Evolutionary conservation across 176 grass and related monocot genomes (phyloP), one percentile per base, ranked within the genome.

Genomic region (Triticum dicoccoides): DNA sequence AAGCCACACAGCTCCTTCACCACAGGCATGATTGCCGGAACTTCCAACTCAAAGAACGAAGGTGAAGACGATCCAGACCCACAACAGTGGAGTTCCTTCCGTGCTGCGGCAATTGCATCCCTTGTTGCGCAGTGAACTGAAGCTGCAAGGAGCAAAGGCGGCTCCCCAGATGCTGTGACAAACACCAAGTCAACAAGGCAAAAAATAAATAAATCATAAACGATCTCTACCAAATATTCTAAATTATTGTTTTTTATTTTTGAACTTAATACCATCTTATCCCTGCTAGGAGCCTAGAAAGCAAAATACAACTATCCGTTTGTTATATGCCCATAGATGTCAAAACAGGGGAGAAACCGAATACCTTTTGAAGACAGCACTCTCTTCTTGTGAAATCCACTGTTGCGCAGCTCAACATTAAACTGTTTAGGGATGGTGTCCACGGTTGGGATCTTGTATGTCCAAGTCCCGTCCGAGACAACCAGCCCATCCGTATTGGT

Each of bases 291-390:
- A 80, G 12, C 30, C 39, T 32, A 89, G 61, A 32, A 68, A 33
- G 27, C 32, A 82, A 74, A 82, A 59, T n/a, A 83, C 18, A 77
- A 61, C 62, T 35, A 68, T 23, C 23, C 61, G 29, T 17, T 62
- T 27, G 7, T 38, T 52, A 5, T 25, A 63, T 61, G 29, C 11
- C 49, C 37, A 56, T 18, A 65, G 32, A 39, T 45, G 32, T 6
- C 6, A 25, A 17, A n/a, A 12, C 5, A 69, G 23, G 59, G 47
- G 9, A 51, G 11, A 78, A 71, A 32, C n/a, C 17, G 9, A 38
- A 58, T 83, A 98, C 97, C 93, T 96, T 98, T 94, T 14, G 97
- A 98, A 82, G 97, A 96, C 73, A 98, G 94, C 71, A 98, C 88
- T 54, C 92, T 90, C 24, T 91, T 92, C 73, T 96, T 90, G 51